phyloP scores from a whole-genome alignment of 257 asterid genomes.

The Primulina huaijiensis region DNA sequence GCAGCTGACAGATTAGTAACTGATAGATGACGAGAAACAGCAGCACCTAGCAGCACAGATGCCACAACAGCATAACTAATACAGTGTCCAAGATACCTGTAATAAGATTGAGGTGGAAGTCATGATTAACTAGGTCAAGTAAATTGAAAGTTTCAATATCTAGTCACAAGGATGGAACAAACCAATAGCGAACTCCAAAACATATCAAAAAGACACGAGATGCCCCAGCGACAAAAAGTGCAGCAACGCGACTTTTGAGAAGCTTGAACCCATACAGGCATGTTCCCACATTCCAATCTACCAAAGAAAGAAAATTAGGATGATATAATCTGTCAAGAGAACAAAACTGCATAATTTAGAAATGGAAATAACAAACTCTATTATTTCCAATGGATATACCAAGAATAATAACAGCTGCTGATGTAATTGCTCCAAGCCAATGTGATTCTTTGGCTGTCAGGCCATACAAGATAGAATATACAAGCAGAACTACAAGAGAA shows the following conservation, averaged over 20 bases:
- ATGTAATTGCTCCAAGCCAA: slow-evolving; percentile 97
- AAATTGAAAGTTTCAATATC: slow-evolving; percentile 8
- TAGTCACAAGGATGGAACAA: slow-evolving; percentile 28
- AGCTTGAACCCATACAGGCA: slow-evolving; percentile 95
- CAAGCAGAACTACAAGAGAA: slow-evolving; percentile 81
- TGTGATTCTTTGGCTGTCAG: slow-evolving; percentile 96
- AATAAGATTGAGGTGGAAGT: slow-evolving; percentile 17
- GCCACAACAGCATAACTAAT: slow-evolving; percentile 96
- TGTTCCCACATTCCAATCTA: slow-evolving; percentile 99
- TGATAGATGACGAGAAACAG: slow-evolving; percentile 91
- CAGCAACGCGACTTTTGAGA: slow-evolving; percentile 85
- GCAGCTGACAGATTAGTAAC: slow-evolving; percentile 83
- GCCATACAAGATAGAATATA: slow-evolving; percentile 91
- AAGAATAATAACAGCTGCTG: slow-evolving; percentile 91
- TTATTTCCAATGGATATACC: slow-evolving; percentile 47
- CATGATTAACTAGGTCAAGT: slow-evolving; percentile 8
- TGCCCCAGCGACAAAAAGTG: slow-evolving; percentile 84
- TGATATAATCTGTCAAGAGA: slow-evolving; percentile 2
- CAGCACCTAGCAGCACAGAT: slow-evolving; percentile 95
- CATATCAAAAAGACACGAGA: slow-evolving; percentile 93
- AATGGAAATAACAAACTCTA: slow-evolving; percentile 12
- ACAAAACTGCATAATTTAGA: slow-evolving; percentile 15
- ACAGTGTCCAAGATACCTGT: slow-evolving; percentile 97
- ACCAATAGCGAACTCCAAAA: slow-evolving; percentile 99
- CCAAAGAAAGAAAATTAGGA: slow-evolving; percentile 20